Percentiles rank a stretch among this genome's conserved stretches.
Conservation (phyloP, 495 filamentous ascomycete genomes). For the Xylaria sp. region DNA sequence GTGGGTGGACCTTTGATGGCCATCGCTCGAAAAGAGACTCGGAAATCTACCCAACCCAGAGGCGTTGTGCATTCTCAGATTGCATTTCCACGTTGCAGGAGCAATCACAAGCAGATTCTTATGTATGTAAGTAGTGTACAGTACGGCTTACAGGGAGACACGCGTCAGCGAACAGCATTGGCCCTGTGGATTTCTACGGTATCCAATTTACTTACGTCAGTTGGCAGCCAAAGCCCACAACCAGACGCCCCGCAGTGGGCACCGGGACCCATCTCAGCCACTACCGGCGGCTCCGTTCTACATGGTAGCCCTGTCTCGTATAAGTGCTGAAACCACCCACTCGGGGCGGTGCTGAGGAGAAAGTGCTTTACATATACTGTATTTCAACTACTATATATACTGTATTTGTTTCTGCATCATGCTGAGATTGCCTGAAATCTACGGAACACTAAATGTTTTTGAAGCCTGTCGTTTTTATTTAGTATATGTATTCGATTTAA, state of each 20-base stretch:
- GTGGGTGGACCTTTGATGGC: background rate
- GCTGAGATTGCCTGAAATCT: slow-evolving; percentile 2
- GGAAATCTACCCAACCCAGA: background rate
- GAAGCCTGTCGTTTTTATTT: too few relatives aligned
- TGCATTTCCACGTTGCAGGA: background rate
- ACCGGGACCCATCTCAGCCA: background rate
- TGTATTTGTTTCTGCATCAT: background rate
- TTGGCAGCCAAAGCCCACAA: background rate
- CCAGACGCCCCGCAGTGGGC: background rate
- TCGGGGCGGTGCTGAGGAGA: background rate
- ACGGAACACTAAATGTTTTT: background rate
- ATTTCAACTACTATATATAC: too few relatives aligned
- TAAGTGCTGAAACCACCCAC: background rate
- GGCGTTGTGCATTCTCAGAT: background rate
- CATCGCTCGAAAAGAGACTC: background rate
- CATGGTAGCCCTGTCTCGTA: background rate
- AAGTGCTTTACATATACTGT: background rate
- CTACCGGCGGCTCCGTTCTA: slow-evolving; percentile 4
- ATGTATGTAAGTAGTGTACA: too few relatives aligned
- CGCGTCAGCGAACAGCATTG: slow-evolving; percentile 15
- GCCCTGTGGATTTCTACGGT: background rate
- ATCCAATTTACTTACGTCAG: slow-evolving; percentile 22
- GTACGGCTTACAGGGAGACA: slow-evolving; percentile 8
- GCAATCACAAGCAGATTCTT: slow-evolving; percentile 1
- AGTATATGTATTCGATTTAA: too few relatives aligned